Percentiles rank a stretch among this genome's conserved stretches.
These are phyloP conservation scores for Trichoderma asperelloides DNA, from an alignment of 495 filamentous ascomycete genomes.

Conservation along the genomic window DNA sequence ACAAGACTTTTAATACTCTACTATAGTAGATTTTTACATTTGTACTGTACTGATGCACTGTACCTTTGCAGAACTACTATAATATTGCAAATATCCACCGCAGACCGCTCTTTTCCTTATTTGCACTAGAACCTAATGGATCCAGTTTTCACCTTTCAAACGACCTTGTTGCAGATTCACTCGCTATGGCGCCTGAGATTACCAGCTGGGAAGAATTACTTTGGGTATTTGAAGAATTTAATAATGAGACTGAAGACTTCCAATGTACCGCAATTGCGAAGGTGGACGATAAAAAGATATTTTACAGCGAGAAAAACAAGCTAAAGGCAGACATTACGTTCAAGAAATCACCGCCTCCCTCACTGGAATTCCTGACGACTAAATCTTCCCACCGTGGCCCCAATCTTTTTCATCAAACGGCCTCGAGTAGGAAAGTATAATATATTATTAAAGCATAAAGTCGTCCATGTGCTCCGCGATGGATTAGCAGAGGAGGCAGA, in stretches of 20 bases:
- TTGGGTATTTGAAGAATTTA: conserved; percentile 16
- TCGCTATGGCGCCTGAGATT: too few species aligned
- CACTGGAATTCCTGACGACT: conserved; percentile 15
- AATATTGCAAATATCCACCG: too few species aligned
- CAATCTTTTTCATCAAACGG: conserved; percentile 16
- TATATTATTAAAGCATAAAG: conserved; percentile 15
- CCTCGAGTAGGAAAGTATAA: conserved; percentile 14
- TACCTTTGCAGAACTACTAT: too few species aligned
- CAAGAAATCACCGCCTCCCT: conserved; percentile 13
- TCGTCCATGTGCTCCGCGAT: conserved; percentile 13
- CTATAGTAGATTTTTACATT: too few species aligned
- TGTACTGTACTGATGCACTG: too few species aligned
- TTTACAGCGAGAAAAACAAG: conserved; percentile 15
- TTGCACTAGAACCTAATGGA: too few species aligned
- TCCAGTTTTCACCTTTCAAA: too few species aligned
- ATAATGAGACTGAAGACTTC: conserved; percentile 15
- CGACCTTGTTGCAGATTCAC: too few species aligned
- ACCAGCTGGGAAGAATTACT: conserved; percentile 4
- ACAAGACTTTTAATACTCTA: too few species aligned
- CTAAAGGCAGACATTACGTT: conserved; percentile 15
- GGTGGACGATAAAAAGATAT: conserved; percentile 17
- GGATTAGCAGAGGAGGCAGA: conserved; percentile 19
- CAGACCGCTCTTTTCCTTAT: too few species aligned
- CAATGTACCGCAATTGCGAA: conserved; percentile 16
- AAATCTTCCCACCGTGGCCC: conserved; percentile 15